Evolutionary conservation across 2,329 filamentous ascomycete genomes (phyloP).

Genomic region (Fonsecaea pedrosoi): DNA sequence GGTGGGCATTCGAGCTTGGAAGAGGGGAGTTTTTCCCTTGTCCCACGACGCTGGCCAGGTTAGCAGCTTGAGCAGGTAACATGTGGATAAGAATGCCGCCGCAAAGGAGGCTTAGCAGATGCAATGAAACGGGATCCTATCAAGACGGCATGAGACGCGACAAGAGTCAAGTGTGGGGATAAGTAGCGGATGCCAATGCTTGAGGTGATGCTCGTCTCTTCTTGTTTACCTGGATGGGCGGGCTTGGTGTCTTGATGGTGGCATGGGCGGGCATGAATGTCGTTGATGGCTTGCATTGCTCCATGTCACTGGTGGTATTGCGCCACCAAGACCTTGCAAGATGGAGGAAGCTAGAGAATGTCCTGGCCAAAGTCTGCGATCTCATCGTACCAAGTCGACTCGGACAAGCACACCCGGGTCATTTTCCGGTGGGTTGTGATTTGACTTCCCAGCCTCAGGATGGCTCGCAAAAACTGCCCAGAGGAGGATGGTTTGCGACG

Average conservation of each 20-base stretch:
- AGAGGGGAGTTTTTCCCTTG: background rate
- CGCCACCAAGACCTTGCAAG: background rate
- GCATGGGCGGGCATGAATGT: background rate
- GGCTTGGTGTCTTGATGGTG: conserved; percentile 14
- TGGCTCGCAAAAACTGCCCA: background rate
- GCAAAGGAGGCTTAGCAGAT: conserved; percentile 2
- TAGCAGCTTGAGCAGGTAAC: background rate
- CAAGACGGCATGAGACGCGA: conserved; percentile 9
- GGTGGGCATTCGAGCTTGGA: background rate
- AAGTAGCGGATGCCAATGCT: conserved; percentile 11
- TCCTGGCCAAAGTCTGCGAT: background rate
- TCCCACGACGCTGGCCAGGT: background rate
- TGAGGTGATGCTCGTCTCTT: conserved; percentile 8
- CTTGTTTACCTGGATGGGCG: background rate
- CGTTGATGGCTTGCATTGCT: background rate
- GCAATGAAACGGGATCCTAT: conserved; percentile 20
- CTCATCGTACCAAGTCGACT: background rate
- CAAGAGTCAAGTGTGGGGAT: conserved; percentile 1
- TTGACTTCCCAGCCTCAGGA: background rate
- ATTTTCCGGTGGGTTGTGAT: background rate
- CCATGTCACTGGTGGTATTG: background rate
- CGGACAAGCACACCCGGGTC: background rate
- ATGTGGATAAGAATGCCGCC: conserved; percentile 13
- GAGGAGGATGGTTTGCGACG: background rate
- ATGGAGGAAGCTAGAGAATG: background rate